These are phyloP conservation scores for Chlorella sorokiniana DNA, from an alignment of 139 green algal genomes.

Conservation along the genomic window DNA sequence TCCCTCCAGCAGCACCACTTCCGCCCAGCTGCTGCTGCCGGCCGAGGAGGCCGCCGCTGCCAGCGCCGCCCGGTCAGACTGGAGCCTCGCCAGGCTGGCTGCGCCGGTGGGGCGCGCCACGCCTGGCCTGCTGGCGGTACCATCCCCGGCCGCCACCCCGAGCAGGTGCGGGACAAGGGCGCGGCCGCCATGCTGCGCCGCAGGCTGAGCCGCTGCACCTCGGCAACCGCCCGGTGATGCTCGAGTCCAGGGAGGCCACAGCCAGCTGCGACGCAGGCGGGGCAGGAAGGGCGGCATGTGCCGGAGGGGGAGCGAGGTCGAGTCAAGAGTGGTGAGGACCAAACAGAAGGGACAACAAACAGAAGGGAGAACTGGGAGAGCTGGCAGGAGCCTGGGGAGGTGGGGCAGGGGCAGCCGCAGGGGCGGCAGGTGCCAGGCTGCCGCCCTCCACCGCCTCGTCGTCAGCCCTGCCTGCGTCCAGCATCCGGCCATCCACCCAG, in stretches of 20 bases:
- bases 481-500: no score
- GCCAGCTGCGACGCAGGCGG: slow-evolving; percentile 10
- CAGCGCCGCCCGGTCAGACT: background rate
- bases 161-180: background rate
- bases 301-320: no score
- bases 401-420: no score
- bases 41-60: background rate
- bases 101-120: background rate
- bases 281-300: background rate
- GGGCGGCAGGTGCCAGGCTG: no score
- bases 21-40: slow-evolving; percentile 24
- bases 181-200: slow-evolving; percentile 19
- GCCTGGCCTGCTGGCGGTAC: background rate
- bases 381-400: no score
- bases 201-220: slow-evolving; percentile 16
- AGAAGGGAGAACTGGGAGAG: background rate
- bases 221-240: slow-evolving; percentile 4
- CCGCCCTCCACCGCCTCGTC: no score
- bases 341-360: background rate
- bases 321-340: background rate
- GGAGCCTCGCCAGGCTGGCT: background rate
- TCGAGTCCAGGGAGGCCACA: background rate
- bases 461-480: no score
- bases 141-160: background rate
- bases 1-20: slow-evolving; percentile 8